These are phyloP conservation scores for Pinus taeda DNA, from an alignment of 75 land plant species.

Conservation along the genomic window DNA sequence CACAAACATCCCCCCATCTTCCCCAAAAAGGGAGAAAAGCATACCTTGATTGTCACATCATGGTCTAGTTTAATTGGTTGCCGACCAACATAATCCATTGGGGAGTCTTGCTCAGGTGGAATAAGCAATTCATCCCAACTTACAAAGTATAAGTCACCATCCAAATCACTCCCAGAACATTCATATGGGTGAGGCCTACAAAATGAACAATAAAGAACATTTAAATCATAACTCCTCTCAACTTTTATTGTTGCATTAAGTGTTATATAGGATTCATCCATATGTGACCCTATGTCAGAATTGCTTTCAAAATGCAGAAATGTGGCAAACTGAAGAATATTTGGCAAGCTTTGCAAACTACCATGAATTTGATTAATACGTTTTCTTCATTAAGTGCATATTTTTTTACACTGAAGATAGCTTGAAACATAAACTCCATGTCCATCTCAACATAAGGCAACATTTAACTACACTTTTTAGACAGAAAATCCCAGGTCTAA, in stretches of 20 bases:
- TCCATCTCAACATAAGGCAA: background rate
- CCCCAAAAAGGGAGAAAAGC: background rate
- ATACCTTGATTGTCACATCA: constrained; percentile 36
- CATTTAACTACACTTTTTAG: background rate
- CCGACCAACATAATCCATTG: constrained; percentile 43
- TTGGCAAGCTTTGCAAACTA: background rate
- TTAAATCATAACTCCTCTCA: background rate
- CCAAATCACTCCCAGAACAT: constrained; percentile 61
- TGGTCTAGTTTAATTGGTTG: constrained; percentile 29
- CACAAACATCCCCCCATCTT: background rate
- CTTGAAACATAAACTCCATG: background rate
- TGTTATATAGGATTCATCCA: background rate
- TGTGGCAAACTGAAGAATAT: no score
- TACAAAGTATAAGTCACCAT: constrained; percentile 53
- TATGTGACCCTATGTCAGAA: background rate
- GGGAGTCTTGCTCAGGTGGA: constrained; percentile 25
- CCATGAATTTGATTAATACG: background rate
- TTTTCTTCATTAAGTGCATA: background rate
- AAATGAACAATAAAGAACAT: background rate
- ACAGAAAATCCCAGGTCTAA: no score
- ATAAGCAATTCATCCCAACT: constrained; percentile 42
- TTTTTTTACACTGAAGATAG: background rate
- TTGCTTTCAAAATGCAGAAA: background rate
- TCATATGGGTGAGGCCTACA: constrained; percentile 53
- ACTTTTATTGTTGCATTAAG: background rate